These are phyloP conservation scores for Aspergillus luchuensis DNA, from an alignment of 2,329 filamentous ascomycete genomes.

Conservation along the genomic window DNA sequence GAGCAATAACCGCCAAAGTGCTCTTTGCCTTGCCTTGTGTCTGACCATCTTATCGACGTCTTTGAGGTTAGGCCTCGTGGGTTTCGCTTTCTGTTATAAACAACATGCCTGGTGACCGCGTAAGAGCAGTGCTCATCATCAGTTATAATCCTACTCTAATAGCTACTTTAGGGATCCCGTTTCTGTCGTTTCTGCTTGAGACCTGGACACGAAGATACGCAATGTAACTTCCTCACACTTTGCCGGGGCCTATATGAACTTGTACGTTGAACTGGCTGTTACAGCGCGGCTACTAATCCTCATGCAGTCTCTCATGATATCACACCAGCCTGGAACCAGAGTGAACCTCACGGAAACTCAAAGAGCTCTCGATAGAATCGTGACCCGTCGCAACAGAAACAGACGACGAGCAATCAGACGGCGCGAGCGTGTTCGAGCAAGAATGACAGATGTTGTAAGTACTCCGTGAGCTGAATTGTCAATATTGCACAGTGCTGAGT, in stretches of 20 bases:
- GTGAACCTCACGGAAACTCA: neutral
- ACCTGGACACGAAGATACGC: neutral
- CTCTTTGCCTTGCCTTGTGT: no score
- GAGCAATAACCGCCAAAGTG: no score
- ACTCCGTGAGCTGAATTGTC: neutral
- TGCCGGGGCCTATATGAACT: neutral
- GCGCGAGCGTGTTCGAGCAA: neutral
- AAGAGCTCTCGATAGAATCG: neutral
- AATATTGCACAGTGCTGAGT: neutral
- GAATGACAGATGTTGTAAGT: neutral
- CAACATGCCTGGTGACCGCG: neutral
- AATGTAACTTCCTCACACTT: neutral
- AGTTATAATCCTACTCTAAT: neutral
- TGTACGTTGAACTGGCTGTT: neutral
- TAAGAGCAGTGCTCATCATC: neutral
- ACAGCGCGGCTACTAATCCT: neutral
- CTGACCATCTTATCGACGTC: no score
- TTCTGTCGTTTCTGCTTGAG: neutral
- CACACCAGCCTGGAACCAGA: neutral
- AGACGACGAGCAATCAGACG: neutral
- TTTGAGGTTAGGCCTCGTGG: no score
- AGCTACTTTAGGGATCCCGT: neutral
- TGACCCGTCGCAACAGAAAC: neutral
- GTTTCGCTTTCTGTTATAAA: neutral
- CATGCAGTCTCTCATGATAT: neutral